Evolutionary conservation across 179 eudicot species (phyloP).

Genomic region (Silene noctiflora): DNA sequence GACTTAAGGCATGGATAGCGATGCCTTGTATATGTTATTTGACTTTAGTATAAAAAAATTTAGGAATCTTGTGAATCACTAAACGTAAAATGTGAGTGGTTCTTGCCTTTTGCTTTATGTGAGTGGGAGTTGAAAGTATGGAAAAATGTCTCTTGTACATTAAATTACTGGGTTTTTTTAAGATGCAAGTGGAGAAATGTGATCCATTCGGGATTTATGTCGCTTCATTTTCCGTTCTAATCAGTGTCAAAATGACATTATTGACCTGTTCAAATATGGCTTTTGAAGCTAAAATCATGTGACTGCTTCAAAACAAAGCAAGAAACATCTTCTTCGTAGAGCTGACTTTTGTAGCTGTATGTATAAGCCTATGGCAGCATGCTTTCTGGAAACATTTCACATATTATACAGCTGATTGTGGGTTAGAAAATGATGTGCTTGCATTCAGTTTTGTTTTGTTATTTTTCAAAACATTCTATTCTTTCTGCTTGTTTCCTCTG

Average conservation of each 20-base stretch:
- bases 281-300: slow-evolving; percentile 1
- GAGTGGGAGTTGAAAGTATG: background rate
- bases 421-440: background rate
- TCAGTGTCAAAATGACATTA: background rate
- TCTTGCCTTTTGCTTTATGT: background rate
- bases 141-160: background rate
- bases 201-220: background rate
- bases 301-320: slow-evolving; percentile 12
- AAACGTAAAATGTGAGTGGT: background rate
- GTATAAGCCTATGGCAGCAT: background rate
- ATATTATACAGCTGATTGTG: background rate
- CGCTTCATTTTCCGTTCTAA: background rate
- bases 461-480: background rate
- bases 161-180: background rate
- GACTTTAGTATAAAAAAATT: background rate
- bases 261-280: slow-evolving; percentile 12
- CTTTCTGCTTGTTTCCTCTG: background rate
- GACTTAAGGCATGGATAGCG: background rate
- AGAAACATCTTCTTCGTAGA: slow-evolving; percentile 3
- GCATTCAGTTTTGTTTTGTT: background rate
- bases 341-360: background rate
- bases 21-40: slow-evolving; percentile 2
- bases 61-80: background rate
- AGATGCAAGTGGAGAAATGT: slow-evolving; percentile 8
- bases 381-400: background rate